Evolutionary conservation across 768 basidiomycete species (phyloP), one percentile per base, ranked within the genome.

Genomic region (Clitopilus passeckerianus): DNA sequence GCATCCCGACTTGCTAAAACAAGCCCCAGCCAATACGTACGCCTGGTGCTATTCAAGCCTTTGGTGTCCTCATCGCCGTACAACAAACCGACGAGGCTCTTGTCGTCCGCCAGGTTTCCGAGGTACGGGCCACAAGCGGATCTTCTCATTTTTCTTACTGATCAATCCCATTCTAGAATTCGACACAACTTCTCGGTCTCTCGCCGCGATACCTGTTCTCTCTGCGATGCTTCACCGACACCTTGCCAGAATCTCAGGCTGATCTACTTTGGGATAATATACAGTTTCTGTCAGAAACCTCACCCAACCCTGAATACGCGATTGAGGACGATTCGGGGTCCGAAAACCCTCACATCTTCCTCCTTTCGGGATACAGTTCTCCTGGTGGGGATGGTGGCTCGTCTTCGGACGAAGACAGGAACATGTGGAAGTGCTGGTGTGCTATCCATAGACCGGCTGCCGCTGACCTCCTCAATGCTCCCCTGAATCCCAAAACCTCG

Each of bases 21-120:
- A 22, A 34, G 53, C 35, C 46, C 6, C 57, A 89, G 86, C 92
- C 91, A 0, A 94, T 94, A 53, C 83, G 86, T 0, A 85, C 87
- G 0, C 92, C 91, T 12, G 91, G 91, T 2, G 86, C 91, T 1
- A 81, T 93, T 1, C 92, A 94, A 74, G 86, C 84, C 0, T 94
- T 88, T 65, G 91, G 91, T n/a, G 86, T 93, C 0, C 77, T 93
- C 3, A 80, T 93, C 54, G 89, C 81, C 1, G 72, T 92, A 0
- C 85, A 88, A 60, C 84, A 89, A 63, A 69, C 80, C 16, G 75
- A 80, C 7, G 83, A 87, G 22, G 72, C 75, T 2, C 71, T 92
- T 12, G 63, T 79, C 6, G 89, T 93, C 35, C 80, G 85, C 12
- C 91, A 93, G 66, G 89, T 90, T 0, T 93, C 91, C 27, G 91